phyloP scores from a whole-genome alignment of 139 green algal species.

The Pleodorina starrii region DNA sequence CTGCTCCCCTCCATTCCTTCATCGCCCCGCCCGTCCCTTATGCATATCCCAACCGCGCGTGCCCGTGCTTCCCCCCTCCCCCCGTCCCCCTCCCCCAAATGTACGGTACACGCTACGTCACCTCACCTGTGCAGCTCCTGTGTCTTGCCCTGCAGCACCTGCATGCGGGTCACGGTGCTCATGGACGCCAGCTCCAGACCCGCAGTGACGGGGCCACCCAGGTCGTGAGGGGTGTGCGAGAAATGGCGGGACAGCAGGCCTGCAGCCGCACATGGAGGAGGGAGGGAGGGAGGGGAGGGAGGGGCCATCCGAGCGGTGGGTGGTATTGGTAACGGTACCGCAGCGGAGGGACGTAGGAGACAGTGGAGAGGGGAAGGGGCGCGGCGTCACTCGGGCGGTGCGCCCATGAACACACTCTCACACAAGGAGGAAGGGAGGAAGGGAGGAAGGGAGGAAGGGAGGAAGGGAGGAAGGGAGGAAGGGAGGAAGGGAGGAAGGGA shows the following conservation, averaged over 20 bases:
- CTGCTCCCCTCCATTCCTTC: no score
- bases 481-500: no score
- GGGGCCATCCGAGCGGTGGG: no score
- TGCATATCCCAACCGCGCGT: no score
- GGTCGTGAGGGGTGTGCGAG: constrained; percentile 10
- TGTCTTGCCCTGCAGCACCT: constrained; percentile 34
- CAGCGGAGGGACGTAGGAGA: not conserved
- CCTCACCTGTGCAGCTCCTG: constrained; percentile 56
- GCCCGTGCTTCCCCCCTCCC: no score
- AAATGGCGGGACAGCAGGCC: constrained; percentile 34
- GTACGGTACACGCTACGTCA: no score
- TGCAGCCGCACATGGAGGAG: not conserved
- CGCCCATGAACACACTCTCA: not conserved
- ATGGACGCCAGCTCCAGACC: constrained; percentile 50
- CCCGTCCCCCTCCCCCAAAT: no score
- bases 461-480: no score
- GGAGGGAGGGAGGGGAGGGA: not conserved
- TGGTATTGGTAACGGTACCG: no score
- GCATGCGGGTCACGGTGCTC: constrained; percentile 41
- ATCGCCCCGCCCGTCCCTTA: no score
- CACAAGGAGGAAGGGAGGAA: not conserved
- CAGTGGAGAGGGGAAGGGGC: not conserved
- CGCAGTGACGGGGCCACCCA: constrained; percentile 48
- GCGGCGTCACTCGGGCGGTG: no score
- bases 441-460: no score